Conservation (phyloP, 441 rosid genomes). For the Eutrema salsugineum region DNA sequence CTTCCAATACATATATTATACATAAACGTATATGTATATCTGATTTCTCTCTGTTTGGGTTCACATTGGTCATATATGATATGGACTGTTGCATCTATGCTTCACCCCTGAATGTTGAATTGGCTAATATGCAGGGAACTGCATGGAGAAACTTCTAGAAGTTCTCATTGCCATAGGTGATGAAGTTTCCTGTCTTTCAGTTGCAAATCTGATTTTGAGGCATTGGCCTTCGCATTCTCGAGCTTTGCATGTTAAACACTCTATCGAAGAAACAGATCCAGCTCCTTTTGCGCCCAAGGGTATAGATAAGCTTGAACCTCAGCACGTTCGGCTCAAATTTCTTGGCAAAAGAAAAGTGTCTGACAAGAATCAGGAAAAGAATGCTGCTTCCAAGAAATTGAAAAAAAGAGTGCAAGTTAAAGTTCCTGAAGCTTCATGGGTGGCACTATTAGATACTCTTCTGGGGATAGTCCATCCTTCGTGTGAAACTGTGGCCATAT, state of each 20-base stretch:
- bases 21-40: neutral
- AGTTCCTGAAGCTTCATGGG: conserved; percentile 76
- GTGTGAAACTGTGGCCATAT: conserved; percentile 40
- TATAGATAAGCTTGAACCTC: conserved; percentile 93
- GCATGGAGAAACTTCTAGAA: conserved; percentile 99
- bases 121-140: conserved; percentile 70
- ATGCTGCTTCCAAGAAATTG: conserved; percentile 50
- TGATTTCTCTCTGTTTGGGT: conserved; percentile 5
- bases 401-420: conserved; percentile 54
- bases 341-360: conserved; percentile 81
- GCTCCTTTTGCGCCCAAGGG: conserved; percentile 93
- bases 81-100: neutral
- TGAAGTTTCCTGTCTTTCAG: conserved; percentile 96
- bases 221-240: conserved; percentile 99
- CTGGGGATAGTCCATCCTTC: conserved; percentile 68
- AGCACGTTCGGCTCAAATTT: conserved; percentile 84
- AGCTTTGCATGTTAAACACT: conserved; percentile 79
- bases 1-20: neutral
- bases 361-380: conserved; percentile 48
- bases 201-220: conserved; percentile 92
- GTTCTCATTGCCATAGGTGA: conserved; percentile 99
- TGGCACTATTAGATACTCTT: conserved; percentile 60
- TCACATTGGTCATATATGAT: conserved; percentile 2
- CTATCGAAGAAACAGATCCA: conserved; percentile 74
- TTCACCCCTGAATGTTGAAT: conserved; percentile 9